Conservation (phyloP, 768 basidiomycete species). For the Boletellus sp. region DNA sequence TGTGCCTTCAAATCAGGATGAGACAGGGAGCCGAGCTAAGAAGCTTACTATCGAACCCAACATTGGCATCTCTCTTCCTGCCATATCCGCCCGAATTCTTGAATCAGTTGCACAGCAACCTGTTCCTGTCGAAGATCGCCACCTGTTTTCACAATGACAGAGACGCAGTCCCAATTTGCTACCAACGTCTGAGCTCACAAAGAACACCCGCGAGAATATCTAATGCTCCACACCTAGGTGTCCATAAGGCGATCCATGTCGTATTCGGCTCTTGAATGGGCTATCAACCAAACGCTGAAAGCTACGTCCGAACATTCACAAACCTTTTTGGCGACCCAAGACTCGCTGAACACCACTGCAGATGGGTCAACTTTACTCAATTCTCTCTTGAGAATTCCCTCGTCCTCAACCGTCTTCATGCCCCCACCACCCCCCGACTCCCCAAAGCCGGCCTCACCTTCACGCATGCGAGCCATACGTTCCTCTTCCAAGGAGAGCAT, state of each 20-base stretch:
- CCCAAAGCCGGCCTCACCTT: slow-evolving; percentile 59
- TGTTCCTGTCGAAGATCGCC: slow-evolving; percentile 97
- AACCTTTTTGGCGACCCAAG: slow-evolving; percentile 92
- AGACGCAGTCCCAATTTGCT: slow-evolving; percentile 87
- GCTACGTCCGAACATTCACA: slow-evolving; percentile 3
- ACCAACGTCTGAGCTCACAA: slow-evolving; percentile 11
- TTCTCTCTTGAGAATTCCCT: slow-evolving; percentile 88
- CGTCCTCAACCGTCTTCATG: slow-evolving; percentile 79
- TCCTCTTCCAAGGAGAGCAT: slow-evolving; percentile 97
- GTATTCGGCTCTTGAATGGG: slow-evolving; percentile 65
- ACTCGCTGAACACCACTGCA: slow-evolving; percentile 92
- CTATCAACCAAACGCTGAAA: slow-evolving; percentile 2
- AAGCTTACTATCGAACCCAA: slow-evolving; percentile 86
- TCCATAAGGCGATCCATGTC: slow-evolving; percentile 91
- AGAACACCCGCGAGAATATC: slow-evolving; percentile 2
- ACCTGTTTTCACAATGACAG: slow-evolving; percentile 98
- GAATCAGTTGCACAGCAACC: slow-evolving; percentile 91
- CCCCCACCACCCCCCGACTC: slow-evolving; percentile 42
- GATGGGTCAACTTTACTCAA: slow-evolving; percentile 95
- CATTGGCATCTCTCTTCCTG: slow-evolving; percentile 88
- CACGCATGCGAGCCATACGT: slow-evolving; percentile 89
- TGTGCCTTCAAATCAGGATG: slow-evolving; percentile 29
- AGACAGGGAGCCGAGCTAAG: background rate
- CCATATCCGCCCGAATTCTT: slow-evolving; percentile 92
- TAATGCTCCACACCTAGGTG: slow-evolving; percentile 63